These are phyloP conservation scores for Brassica balearica DNA, from an alignment of 441 rosid genomes.

Conservation along the genomic window DNA sequence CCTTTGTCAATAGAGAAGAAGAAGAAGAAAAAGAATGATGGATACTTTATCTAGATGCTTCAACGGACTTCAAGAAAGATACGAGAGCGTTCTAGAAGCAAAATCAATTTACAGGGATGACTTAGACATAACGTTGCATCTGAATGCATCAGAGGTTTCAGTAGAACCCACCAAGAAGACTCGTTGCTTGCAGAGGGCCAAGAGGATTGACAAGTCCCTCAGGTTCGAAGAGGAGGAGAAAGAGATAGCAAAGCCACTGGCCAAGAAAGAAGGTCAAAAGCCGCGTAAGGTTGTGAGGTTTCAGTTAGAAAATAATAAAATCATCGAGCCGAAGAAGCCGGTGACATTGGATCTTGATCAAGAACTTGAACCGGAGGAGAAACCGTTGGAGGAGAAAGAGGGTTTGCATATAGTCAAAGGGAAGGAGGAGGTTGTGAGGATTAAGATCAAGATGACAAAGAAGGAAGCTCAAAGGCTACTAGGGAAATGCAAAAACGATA, in stretches of 20 bases:
- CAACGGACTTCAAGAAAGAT: conserved; percentile 40
- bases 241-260: conserved; percentile 29
- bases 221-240: conserved; percentile 37
- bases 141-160: conserved; percentile 28
- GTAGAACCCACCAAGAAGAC: conserved; percentile 29
- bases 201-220: conserved; percentile 38
- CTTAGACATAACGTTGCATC: conserved; percentile 36
- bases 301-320: conserved; percentile 41
- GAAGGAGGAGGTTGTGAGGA: conserved; percentile 38
- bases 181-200: conserved; percentile 37
- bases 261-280: conserved; percentile 20
- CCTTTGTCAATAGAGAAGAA: conserved; percentile 1
- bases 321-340: conserved; percentile 34
- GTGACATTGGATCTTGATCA: conserved; percentile 32
- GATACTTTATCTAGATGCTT: background rate
- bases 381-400: conserved; percentile 25
- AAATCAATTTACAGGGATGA: conserved; percentile 36
- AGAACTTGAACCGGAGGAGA: conserved; percentile 27
- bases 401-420: conserved; percentile 14
- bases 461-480: conserved; percentile 38
- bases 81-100: conserved; percentile 22
- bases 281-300: conserved; percentile 46
- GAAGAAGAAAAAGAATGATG: background rate
- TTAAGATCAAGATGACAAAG: conserved; percentile 45
- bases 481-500: conserved; percentile 31